These are phyloP conservation scores for Alternaria brassicae DNA, from an alignment of 2,329 filamentous ascomycete genomes.

Conservation along the genomic window DNA sequence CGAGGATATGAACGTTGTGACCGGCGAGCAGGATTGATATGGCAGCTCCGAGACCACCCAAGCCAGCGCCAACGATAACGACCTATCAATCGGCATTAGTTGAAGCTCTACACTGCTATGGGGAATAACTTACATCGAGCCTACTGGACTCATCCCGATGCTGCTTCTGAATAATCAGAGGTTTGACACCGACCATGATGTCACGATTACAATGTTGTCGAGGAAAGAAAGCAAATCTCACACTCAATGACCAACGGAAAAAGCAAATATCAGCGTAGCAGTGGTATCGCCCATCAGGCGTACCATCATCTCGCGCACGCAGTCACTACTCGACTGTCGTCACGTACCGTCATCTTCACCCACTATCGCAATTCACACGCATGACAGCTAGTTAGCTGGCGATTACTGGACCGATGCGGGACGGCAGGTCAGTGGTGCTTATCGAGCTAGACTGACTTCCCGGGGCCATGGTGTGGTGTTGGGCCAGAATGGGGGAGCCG, in stretches of 20 bases:
- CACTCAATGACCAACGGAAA: background rate
- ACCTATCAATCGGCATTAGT: conserved; percentile 35
- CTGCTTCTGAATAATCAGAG: conserved; percentile 36
- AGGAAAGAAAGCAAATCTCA: background rate
- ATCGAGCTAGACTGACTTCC: conserved; percentile 14
- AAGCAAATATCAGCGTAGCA: background rate
- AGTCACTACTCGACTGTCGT: conserved; percentile 12
- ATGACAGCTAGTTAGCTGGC: conserved; percentile 17
- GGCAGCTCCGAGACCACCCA: conserved; percentile 62
- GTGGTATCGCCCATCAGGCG: background rate
- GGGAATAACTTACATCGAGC: conserved; percentile 32
- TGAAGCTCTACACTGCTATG: background rate
- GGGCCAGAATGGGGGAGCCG: conserved; percentile 13
- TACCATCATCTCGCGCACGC: conserved; percentile 10
- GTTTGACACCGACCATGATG: conserved; percentile 38
- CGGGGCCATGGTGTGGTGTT: background rate
- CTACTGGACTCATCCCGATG: conserved; percentile 31
- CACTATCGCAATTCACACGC: conserved; percentile 25
- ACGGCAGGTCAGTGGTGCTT: conserved; percentile 16
- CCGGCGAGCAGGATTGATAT: conserved; percentile 57
- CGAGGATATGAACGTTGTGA: conserved; percentile 58
- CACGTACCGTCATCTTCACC: conserved; percentile 30
- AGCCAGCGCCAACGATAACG: conserved; percentile 63
- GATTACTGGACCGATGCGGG: conserved; percentile 8
- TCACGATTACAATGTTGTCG: conserved; percentile 15